A percentile compares a stretch with the other conserved stretches of the same genome.
These are phyloP conservation scores for Puya raimondii DNA, from an alignment of 176 grass and related monocot species.

Conservation along the genomic window DNA sequence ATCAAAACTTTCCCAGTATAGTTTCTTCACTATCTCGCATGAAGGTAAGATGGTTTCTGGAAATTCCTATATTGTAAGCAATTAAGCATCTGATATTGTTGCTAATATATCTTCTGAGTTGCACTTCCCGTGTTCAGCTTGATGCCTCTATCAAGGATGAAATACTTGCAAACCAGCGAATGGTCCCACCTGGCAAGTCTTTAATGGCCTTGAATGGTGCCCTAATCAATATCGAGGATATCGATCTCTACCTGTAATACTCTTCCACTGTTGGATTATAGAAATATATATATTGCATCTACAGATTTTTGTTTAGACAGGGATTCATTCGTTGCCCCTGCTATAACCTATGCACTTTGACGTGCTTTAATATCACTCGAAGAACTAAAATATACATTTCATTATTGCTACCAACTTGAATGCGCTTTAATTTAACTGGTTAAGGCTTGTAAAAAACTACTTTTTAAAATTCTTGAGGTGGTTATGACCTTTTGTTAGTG, in stretches of 20 bases:
- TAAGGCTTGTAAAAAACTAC: neutral
- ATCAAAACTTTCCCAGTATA: constrained; percentile 96
- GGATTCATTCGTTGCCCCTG: no score
- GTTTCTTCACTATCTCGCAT: constrained; percentile 93
- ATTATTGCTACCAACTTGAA: no score
- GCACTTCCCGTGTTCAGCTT: constrained; percentile 42
- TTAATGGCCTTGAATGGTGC: constrained; percentile 97
- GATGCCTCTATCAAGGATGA: constrained; percentile 82
- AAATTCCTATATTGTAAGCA: constrained; percentile 10
- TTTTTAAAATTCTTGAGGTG: neutral
- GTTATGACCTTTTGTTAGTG: neutral
- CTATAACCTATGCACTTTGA: neutral
- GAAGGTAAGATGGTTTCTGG: constrained; percentile 46
- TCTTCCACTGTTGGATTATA: neutral
- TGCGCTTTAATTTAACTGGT: neutral
- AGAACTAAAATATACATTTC: no score
- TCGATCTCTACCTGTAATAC: constrained; percentile 94
- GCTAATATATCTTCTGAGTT: constrained; percentile 11
- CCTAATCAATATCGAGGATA: constrained; percentile 95
- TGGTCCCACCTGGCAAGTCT: constrained; percentile 98
- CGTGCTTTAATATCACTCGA: neutral
- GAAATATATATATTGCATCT: neutral
- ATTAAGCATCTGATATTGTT: neutral
- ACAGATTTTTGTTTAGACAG: no score
- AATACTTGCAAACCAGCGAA: constrained; percentile 88